Evolutionary conservation across 192 early-diverging fungal genomes (phyloP).

Genomic region (Entomortierella beljakovae): DNA sequence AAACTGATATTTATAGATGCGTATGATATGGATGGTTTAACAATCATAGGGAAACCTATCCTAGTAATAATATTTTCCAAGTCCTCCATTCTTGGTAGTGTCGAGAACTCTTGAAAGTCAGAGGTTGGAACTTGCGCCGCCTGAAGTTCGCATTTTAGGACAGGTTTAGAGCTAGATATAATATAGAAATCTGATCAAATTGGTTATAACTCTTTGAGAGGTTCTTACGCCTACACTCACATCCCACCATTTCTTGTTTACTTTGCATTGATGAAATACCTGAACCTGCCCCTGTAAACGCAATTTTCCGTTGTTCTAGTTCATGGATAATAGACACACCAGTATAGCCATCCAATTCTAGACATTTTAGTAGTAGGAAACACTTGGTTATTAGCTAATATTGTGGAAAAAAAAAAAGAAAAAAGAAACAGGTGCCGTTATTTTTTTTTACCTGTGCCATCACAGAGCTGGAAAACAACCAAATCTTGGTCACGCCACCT

Average conservation of each 20-base stretch:
- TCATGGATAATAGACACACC: conserved; percentile 30
- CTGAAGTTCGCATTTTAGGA: conserved; percentile 30
- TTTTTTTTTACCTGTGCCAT: conserved; percentile 31
- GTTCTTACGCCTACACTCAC: no score
- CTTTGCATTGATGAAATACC: conserved; percentile 6
- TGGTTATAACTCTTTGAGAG: no score
- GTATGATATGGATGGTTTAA: conserved; percentile 62
- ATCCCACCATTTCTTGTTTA: no score
- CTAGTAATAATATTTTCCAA: conserved; percentile 20
- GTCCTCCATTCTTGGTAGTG: conserved; percentile 1
- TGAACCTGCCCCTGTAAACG: conserved; percentile 30
- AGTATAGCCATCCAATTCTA: conserved; percentile 39
- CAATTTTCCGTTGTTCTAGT: conserved; percentile 16
- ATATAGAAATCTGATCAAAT: conserved; percentile 33
- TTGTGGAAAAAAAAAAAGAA: neutral
- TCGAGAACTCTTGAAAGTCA: conserved; percentile 28
- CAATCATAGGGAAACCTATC: conserved; percentile 57
- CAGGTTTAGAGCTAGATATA: conserved; percentile 32
- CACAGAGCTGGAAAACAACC: conserved; percentile 45
- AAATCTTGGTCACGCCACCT: conserved; percentile 8
- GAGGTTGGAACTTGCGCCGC: conserved; percentile 33
- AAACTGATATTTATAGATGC: conserved; percentile 57
- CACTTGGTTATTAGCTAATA: neutral
- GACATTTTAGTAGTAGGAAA: neutral
- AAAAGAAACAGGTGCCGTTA: neutral